Evolutionary conservation across 306 rosid genomes (phyloP), one percentile per base, ranked within the genome.

Genomic region (Cicer judaicum): DNA sequence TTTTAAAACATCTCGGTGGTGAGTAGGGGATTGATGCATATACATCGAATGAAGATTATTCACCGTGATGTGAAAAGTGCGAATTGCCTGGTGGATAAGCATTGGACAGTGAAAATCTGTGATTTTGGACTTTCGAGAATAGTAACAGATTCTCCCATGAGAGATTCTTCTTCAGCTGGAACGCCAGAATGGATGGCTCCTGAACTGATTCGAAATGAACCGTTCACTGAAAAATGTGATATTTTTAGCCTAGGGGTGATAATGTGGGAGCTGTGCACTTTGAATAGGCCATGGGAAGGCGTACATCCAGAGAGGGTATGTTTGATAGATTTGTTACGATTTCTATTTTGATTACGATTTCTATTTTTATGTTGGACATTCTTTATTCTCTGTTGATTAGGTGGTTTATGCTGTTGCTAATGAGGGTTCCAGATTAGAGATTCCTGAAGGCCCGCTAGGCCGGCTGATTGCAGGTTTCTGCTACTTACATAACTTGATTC

Each of bases 171-270:
- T 13, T 90, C 97, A 65, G 97, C 97, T 1, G 99, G 99, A 87
- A 94, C 99, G 48, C 99, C 99, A 2, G 99, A 94, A 80, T 94
- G 99, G 99, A 94, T 94, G 99, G 99, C 99, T 53, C 99, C 99
- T 49, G 97, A 94, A 78, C 99, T 94, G 47, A 86, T 94, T 60
- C 85, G 93, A 83, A 94, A 86, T 16, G 97, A 92, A 78, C 97
- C 97, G 68, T 90, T 88, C 86, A 84, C 90, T 14, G 99, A 94
- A 78, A 94, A 94, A 80, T 92, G 99, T 48, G 99, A 94, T 80
- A 90, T 94, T 46, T 94, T 94, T 70, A 94, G 99, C 87, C 79
- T 94, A 36, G 99, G 97, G 18, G 99, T 94, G 38, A 85, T 94
- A 47, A 92, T 92, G 95, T 94, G 99, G 99, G 97, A 94, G 86